Conservation (phyloP, 768 basidiomycete species). For the Agaricus blazei region DNA sequence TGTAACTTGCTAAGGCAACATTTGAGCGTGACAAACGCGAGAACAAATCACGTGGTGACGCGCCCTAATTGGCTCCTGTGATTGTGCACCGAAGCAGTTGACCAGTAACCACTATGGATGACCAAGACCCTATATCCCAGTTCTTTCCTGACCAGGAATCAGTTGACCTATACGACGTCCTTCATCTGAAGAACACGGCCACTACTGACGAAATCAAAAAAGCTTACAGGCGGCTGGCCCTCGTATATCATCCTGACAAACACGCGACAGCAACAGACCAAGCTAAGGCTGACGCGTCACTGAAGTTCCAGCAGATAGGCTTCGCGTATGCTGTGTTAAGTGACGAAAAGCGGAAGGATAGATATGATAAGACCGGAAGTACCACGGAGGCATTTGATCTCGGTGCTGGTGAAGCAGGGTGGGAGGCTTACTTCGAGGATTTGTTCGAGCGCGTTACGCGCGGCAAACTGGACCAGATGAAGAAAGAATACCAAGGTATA, state of each 20-base stretch:
- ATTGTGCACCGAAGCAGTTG: background rate
- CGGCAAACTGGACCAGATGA: constrained; percentile 87
- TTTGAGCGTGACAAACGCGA: background rate
- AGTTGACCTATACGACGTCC: constrained; percentile 76
- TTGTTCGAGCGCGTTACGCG: constrained; percentile 85
- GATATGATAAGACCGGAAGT: constrained; percentile 83
- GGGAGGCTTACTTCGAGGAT: constrained; percentile 94
- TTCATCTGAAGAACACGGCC: constrained; percentile 51
- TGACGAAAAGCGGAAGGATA: constrained; percentile 67
- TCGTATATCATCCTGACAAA: constrained; percentile 89
- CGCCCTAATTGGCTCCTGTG: constrained; percentile 7
- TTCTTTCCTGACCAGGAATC: constrained; percentile 73
- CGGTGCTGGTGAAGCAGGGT: constrained; percentile 75
- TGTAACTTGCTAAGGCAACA: too few relatives aligned
- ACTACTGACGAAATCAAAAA: constrained; percentile 69
- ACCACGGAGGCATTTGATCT: constrained; percentile 77
- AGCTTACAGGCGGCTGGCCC: constrained; percentile 80
- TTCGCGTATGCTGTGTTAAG: constrained; percentile 89
- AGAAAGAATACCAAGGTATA: constrained; percentile 88
- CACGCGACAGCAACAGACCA: constrained; percentile 55
- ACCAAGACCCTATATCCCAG: constrained; percentile 64
- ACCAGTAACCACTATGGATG: constrained; percentile 46
- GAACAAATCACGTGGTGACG: background rate
- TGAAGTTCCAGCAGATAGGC: constrained; percentile 87
- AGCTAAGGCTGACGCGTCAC: constrained; percentile 62